Evolutionary conservation across 768 basidiomycete genomes (phyloP).

Genomic region (Tricholoma terreum): DNA sequence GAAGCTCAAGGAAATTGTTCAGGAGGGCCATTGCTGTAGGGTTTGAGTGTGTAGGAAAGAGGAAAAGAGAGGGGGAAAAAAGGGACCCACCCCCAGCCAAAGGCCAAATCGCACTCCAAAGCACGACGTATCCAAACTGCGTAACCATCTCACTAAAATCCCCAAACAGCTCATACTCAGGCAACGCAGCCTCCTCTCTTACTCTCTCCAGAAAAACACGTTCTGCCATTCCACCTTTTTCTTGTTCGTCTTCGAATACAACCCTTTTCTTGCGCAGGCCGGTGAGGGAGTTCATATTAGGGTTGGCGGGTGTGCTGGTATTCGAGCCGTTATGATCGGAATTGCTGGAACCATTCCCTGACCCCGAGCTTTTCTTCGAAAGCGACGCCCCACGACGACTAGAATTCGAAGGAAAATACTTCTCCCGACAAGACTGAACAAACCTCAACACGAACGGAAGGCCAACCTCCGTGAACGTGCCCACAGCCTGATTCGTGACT

Average conservation of each 20-base stretch:
- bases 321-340: too few relatives aligned
- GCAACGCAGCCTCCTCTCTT: slow-evolving; percentile 70
- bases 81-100: slow-evolving; percentile 64
- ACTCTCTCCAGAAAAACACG: slow-evolving; percentile 77
- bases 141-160: slow-evolving; percentile 98
- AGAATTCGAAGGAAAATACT: slow-evolving; percentile 32
- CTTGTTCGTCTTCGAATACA: slow-evolving; percentile 67
- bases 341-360: background rate
- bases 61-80: background rate
- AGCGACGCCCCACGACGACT: too few relatives aligned
- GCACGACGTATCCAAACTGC: slow-evolving; percentile 88
- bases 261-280: slow-evolving; percentile 56
- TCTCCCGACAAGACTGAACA: slow-evolving; percentile 46
- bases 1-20: slow-evolving; percentile 90
- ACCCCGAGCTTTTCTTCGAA: background rate
- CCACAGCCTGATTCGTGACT: slow-evolving; percentile 84
- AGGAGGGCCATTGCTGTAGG: slow-evolving; percentile 70
- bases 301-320: background rate
- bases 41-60: background rate
- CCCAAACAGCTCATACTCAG: slow-evolving; percentile 75
- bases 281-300: too few relatives aligned
- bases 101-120: slow-evolving; percentile 96
- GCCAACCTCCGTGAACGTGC: slow-evolving; percentile 75
- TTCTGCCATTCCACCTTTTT: slow-evolving; percentile 59
- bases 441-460: slow-evolving; percentile 75